Percentiles rank a stretch among this genome's conserved stretches.
Conservation (phyloP, 768 basidiomycete genomes). For the Mrakia frigida region DNA sequence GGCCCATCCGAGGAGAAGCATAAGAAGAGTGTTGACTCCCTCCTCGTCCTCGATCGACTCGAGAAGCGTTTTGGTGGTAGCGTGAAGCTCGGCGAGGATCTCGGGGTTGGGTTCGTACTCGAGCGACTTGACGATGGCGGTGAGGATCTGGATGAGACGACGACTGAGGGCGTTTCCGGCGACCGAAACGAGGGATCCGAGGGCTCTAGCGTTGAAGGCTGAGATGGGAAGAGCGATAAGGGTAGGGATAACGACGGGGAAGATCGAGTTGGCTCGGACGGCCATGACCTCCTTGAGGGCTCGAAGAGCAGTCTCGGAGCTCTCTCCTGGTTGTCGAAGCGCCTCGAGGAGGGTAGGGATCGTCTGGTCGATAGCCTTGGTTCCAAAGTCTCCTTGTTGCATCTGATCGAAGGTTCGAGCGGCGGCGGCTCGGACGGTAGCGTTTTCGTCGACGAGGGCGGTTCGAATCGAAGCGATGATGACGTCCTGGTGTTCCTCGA, state of each 20-base stretch:
- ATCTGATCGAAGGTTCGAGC: slow-evolving; percentile 83
- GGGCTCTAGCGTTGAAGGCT: slow-evolving; percentile 86
- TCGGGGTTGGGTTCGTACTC: slow-evolving; percentile 66
- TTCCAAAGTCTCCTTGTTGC: slow-evolving; percentile 77
- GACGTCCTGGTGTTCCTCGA: slow-evolving; percentile 80
- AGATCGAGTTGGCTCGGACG: slow-evolving; percentile 87
- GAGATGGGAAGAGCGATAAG: slow-evolving; percentile 85
- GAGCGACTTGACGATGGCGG: slow-evolving; percentile 67
- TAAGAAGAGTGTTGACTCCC: slow-evolving; percentile 82
- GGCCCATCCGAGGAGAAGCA: slow-evolving; percentile 82
- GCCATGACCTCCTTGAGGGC: slow-evolving; percentile 92
- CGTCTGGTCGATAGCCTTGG: slow-evolving; percentile 89
- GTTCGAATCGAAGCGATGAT: slow-evolving; percentile 78
- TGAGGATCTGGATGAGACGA: slow-evolving; percentile 70
- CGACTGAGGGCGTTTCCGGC: slow-evolving; percentile 85
- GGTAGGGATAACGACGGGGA: slow-evolving; percentile 94
- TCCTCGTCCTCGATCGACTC: slow-evolving; percentile 76
- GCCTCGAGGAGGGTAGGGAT: slow-evolving; percentile 93
- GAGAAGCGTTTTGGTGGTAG: slow-evolving; percentile 69
- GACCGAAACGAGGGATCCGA: slow-evolving; percentile 85
- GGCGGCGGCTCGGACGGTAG: slow-evolving; percentile 79
- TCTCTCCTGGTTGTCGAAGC: slow-evolving; percentile 82
- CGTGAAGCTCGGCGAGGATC: slow-evolving; percentile 61
- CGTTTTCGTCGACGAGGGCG: slow-evolving; percentile 81
- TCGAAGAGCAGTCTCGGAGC: slow-evolving; percentile 90